phyloP scores from a whole-genome alignment of 805 yeast species.

The Candida insectalens region DNA sequence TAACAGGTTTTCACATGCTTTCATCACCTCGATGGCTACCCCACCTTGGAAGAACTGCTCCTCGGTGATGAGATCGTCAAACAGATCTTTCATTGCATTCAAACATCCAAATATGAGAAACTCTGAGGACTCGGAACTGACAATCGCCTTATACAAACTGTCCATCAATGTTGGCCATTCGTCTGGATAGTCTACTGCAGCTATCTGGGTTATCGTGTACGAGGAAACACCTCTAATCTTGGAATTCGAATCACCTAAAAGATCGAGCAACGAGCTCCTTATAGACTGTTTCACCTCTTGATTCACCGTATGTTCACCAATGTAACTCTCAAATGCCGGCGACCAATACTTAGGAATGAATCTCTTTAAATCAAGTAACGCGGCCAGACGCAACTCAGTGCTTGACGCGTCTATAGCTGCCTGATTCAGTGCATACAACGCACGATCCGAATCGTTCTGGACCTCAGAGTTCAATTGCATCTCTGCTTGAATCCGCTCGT shows the following conservation, averaged over 20 bases:
- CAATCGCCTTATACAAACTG: constrained; percentile 30
- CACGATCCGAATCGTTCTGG: constrained; percentile 39
- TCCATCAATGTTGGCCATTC: constrained; percentile 78
- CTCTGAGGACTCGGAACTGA: constrained; percentile 25
- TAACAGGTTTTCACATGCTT: constrained; percentile 37
- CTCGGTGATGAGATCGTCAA: constrained; percentile 79
- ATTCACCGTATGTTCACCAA: constrained; percentile 43
- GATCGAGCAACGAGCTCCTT: constrained; percentile 38
- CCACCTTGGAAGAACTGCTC: constrained; percentile 78
- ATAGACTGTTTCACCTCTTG: constrained; percentile 42
- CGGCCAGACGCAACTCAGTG: constrained; percentile 44
- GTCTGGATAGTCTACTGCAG: constrained; percentile 88
- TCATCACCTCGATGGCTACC: constrained; percentile 45
- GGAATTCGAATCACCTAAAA: constrained; percentile 39
- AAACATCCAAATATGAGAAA: constrained; percentile 42
- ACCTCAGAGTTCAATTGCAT: constrained; percentile 31
- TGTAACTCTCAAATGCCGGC: constrained; percentile 66
- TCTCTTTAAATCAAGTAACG: constrained; percentile 57
- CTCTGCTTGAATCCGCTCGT: constrained; percentile 43
- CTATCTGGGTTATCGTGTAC: constrained; percentile 72
- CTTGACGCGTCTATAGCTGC: constrained; percentile 27
- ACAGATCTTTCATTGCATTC: constrained; percentile 59
- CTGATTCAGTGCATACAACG: constrained; percentile 32
- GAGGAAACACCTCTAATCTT: constrained; percentile 61
- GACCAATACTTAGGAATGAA: constrained; percentile 74